These are phyloP conservation scores for Cladosporium velox DNA, from an alignment of 2,329 filamentous ascomycete genomes.

Conservation along the genomic window DNA sequence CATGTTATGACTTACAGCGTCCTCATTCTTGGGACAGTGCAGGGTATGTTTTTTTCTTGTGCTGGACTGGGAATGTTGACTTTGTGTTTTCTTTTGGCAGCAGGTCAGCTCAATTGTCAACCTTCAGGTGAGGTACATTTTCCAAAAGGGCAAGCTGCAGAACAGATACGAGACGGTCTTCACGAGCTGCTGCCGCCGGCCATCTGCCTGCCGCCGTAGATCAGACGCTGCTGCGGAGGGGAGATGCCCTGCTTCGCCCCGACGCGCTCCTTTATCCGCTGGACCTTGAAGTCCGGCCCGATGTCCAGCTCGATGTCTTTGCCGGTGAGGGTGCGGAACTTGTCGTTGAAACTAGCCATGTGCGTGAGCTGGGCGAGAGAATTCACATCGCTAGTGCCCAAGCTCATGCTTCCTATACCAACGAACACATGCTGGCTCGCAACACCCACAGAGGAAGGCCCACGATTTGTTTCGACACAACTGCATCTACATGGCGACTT, in stretches of 20 bases:
- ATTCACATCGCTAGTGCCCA: too few species aligned
- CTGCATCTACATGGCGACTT: neutral
- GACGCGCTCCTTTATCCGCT: constrained; percentile 96
- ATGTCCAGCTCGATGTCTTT: constrained; percentile 99
- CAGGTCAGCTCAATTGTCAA: too few species aligned
- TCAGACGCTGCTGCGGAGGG: constrained; percentile 92
- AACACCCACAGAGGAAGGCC: neutral
- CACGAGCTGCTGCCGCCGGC: too few species aligned
- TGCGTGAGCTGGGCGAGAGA: too few species aligned
- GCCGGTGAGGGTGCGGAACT: constrained; percentile 66
- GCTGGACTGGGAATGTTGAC: neutral
- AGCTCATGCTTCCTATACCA: too few species aligned
- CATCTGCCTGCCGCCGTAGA: constrained; percentile 98
- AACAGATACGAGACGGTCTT: too few species aligned
- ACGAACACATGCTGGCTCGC: too few species aligned
- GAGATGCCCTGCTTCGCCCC: constrained; percentile 99
- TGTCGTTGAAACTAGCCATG: too few species aligned
- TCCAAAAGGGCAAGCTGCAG: neutral
- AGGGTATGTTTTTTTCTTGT: neutral
- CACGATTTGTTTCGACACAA: neutral
- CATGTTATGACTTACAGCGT: neutral
- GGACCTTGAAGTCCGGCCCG: constrained; percentile 89
- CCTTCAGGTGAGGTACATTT: too few species aligned
- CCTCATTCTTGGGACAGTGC: neutral
- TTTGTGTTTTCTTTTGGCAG: neutral